Evolutionary conservation across 208 protist genomes (phyloP).

Genomic region (Phytomonas francai): DNA sequence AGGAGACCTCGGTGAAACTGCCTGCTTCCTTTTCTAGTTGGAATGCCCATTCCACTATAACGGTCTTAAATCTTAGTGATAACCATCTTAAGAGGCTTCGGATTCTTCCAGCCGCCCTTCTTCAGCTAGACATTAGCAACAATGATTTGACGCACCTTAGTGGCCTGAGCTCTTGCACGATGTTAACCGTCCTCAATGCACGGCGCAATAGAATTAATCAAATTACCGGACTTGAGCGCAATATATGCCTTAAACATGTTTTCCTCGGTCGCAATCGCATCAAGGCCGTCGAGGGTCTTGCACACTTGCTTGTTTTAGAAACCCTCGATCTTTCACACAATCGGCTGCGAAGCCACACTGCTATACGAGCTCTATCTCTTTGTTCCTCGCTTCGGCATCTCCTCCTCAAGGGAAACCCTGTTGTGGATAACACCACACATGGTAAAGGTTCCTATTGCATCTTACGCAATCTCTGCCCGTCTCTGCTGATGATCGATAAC

Average conservation of each 20-base stretch:
- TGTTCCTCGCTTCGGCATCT: slow-evolving; percentile 52
- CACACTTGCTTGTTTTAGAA: slow-evolving; percentile 72
- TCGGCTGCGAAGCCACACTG: slow-evolving; percentile 32
- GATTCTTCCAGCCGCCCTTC: slow-evolving; percentile 50
- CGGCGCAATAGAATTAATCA: slow-evolving; percentile 43
- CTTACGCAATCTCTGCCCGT: slow-evolving; percentile 79
- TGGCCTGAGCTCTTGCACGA: slow-evolving; percentile 53
- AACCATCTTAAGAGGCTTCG: slow-evolving; percentile 46
- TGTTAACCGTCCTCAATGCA: slow-evolving; percentile 77
- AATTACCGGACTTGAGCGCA: slow-evolving; percentile 45
- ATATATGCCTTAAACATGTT: slow-evolving; percentile 51
- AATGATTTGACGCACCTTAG: slow-evolving; percentile 47
- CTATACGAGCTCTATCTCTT: slow-evolving; percentile 68
- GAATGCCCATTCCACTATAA: slow-evolving; percentile 19
- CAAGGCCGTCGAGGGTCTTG: slow-evolving; percentile 45
- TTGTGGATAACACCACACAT: slow-evolving; percentile 27
- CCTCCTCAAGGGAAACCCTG: slow-evolving; percentile 67
- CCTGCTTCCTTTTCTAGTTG: background rate
- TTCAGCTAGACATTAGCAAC: slow-evolving; percentile 74
- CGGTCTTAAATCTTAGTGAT: slow-evolving; percentile 59
- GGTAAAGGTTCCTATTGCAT: slow-evolving; percentile 27
- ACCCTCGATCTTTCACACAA: slow-evolving; percentile 84
- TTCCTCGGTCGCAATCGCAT: slow-evolving; percentile 82
- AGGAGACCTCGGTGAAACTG: slow-evolving; percentile 12
- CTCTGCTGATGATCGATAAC: slow-evolving; percentile 59